Base-by-base conservation (phyloP, 352 stramenopile genomes). In the Globisporangium viniferum region DNA sequence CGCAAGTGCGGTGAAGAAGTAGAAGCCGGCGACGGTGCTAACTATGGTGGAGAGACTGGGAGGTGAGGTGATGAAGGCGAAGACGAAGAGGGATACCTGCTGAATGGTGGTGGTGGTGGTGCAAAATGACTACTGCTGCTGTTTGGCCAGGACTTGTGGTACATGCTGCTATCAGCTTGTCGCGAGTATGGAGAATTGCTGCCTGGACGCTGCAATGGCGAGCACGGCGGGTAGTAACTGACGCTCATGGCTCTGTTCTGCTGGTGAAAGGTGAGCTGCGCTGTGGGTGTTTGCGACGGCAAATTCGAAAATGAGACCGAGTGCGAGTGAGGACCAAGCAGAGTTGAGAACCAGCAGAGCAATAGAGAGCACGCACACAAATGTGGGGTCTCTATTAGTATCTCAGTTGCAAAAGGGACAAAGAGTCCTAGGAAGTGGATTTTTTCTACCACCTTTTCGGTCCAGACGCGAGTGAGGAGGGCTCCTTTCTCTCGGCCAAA, bases 271-370 rank as follows among this genome's bases (percentile, higher is more conserved):
- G 12, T 39, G 24, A 35, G 49, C 51, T 35, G 51, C 15, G 24
- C 4, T 39, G 24, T 59, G 27, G 22, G 35, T 39, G 14, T 59
- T 31, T 9, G 12, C 15, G 29, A 18, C 15, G 29, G 54, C 54
- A 41, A n/a, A 41, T 41, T 44, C 15, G 54, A 20, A 41, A 59
- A 22, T 59, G 54, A 59, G 54, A 59, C 51, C 24, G 35, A 41
- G 35, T 10, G 33, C 3, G 33, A 5, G 35, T 15, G 35, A 41
- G 35, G 35, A 14, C 35, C 35, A 41, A 41, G 35, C 8, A 12
- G 35, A 41, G 35, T 10, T 1, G 35, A 15, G 35, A 41, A 41
- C 35, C 35, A 41, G 35, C 10, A 41, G 29, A 33, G 35, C 35
- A 41, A 41, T 24, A 22, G 3, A n/a, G 33, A 15, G 22, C n/a